Conservation (phyloP, 495 filamentous ascomycete species). For the Lasiosphaeria ovina region DNA sequence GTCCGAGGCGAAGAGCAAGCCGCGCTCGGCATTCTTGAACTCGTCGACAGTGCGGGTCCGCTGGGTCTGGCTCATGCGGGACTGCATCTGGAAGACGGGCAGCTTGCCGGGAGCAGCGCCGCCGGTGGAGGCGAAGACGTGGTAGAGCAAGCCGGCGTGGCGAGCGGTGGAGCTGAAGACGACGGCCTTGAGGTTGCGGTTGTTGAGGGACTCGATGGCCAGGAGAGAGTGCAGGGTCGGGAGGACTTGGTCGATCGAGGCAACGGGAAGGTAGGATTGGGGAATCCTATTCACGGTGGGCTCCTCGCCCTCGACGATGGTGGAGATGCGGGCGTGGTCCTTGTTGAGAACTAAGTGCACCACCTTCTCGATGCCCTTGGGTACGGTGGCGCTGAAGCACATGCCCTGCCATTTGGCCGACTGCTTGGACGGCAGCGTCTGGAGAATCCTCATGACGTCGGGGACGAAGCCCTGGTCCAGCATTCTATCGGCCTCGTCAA, state of each 20-base stretch:
- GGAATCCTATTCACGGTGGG: conserved; percentile 78
- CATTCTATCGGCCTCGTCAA: conserved; percentile 96
- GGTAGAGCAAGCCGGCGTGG: conserved; percentile 89
- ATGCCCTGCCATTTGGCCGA: conserved; percentile 69
- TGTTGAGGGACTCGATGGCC: conserved; percentile 88
- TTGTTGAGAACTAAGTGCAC: conserved; percentile 95
- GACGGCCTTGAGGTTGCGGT: conserved; percentile 69
- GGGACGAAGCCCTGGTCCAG: conserved; percentile 93
- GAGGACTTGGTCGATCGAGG: conserved; percentile 81
- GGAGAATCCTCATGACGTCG: conserved; percentile 80
- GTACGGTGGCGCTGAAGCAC: conserved; percentile 91
- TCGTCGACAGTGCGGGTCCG: conserved; percentile 74
- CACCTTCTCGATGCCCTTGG: conserved; percentile 86
- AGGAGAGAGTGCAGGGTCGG: conserved; percentile 79
- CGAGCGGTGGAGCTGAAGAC: conserved; percentile 98
- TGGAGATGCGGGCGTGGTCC: conserved; percentile 86
- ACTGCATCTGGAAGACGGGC: conserved; percentile 77
- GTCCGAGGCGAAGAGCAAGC: conserved; percentile 84
- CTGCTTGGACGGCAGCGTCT: conserved; percentile 58
- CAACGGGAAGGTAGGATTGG: conserved; percentile 68
- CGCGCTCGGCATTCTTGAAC: conserved; percentile 80
- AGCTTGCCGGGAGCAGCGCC: conserved; percentile 77
- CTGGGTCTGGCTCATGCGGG: conserved; percentile 64
- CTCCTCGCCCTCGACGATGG: conserved; percentile 90
- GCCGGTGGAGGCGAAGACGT: conserved; percentile 66